Evolutionary conservation across 768 basidiomycete genomes (phyloP).

Genomic region (Rhodotorula diobovata): DNA sequence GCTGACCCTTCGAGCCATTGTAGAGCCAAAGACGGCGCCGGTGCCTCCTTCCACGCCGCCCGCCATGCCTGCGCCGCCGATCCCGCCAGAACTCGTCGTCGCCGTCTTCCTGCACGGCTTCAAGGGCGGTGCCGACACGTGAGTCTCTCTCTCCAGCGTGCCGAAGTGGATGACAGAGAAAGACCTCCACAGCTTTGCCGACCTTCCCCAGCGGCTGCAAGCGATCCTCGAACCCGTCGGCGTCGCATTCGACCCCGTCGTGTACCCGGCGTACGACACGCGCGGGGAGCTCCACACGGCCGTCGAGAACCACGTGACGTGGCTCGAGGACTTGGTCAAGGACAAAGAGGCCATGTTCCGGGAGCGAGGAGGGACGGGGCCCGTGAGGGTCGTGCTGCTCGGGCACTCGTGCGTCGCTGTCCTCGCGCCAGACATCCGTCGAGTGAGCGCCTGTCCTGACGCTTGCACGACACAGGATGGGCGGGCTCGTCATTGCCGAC

Average conservation of each 20-base stretch:
- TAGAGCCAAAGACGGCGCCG: too few relatives aligned
- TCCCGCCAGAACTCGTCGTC: slow-evolving; percentile 15
- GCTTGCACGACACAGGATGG: slow-evolving; percentile 25
- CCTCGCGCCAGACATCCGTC: too few relatives aligned
- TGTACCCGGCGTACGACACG: slow-evolving; percentile 38
- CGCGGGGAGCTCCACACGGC: slow-evolving; percentile 29
- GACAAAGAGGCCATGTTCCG: slow-evolving; percentile 19
- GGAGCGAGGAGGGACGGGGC: slow-evolving; percentile 22
- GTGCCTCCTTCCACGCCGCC: too few relatives aligned
- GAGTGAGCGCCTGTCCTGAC: too few relatives aligned
- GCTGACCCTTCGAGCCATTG: too few relatives aligned
- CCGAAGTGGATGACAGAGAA: too few relatives aligned
- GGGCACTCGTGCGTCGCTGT: slow-evolving; percentile 33
- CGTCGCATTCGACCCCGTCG: slow-evolving; percentile 13
- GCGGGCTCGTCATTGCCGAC: slow-evolving; percentile 38
- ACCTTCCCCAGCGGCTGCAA: slow-evolving; percentile 24
- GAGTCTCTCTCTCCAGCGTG: neutral
- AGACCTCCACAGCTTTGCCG: slow-evolving; percentile 18
- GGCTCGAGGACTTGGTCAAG: slow-evolving; percentile 12
- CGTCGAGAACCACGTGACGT: slow-evolving; percentile 29
- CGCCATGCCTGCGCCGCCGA: neutral
- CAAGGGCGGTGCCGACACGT: slow-evolving; percentile 38
- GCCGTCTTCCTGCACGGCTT: slow-evolving; percentile 35
- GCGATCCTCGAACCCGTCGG: slow-evolving; percentile 9
- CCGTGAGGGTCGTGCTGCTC: slow-evolving; percentile 14